phyloP scores from a whole-genome alignment of 805 yeast genomes.

The Yueomyces sinensis region DNA sequence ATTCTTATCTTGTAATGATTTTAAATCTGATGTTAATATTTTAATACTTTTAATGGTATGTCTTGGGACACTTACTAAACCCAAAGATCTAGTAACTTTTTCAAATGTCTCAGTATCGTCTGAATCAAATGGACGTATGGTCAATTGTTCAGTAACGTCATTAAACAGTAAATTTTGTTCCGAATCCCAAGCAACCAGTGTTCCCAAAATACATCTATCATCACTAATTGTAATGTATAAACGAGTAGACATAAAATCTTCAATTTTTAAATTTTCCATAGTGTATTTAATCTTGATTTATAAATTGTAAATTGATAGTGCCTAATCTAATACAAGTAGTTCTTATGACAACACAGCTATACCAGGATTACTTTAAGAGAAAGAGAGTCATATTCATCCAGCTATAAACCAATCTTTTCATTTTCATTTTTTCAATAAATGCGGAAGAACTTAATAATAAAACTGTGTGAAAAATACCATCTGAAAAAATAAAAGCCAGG shows the following conservation, averaged over 20 bases:
- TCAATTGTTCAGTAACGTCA: constrained; percentile 24
- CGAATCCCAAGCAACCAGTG: constrained; percentile 31
- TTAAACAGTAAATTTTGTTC: constrained; percentile 30
- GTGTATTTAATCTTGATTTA: not conserved
- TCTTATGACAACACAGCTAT: too few species aligned
- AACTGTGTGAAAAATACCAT: too few species aligned
- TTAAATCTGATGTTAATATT: constrained; percentile 16
- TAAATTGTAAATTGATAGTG: too few species aligned
- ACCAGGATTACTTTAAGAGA: too few species aligned
- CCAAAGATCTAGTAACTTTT: constrained; percentile 27
- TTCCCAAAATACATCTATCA: constrained; percentile 25
- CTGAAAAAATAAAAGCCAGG: too few species aligned
- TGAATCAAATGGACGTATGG: not conserved
- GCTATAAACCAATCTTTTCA: too few species aligned
- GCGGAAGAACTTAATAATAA: too few species aligned
- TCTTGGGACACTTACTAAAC: constrained; percentile 41
- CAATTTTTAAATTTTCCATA: constrained; percentile 9
- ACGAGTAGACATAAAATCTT: constrained; percentile 19
- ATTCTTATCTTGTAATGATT: too few species aligned
- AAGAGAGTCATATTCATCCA: too few species aligned
- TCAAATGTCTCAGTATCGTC: constrained; percentile 10
- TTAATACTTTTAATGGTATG: constrained; percentile 22
- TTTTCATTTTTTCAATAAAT: too few species aligned
- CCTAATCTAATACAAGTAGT: too few species aligned
- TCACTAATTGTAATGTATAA: constrained; percentile 26